phyloP scores from a whole-genome alignment of 257 asterid genomes.

The Nicotiana obtusifolia region DNA sequence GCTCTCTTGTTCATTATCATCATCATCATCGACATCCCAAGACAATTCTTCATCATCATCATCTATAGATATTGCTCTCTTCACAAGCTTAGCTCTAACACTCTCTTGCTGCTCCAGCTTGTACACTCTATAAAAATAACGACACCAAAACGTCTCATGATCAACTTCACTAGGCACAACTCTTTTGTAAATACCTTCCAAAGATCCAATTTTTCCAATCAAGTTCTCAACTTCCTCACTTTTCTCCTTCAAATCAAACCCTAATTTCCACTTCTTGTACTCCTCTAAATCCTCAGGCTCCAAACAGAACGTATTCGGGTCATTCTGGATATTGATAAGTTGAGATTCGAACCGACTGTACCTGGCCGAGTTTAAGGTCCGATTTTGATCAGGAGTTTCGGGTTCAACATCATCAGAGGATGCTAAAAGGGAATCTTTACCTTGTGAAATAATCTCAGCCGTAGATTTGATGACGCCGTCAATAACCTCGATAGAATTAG shows the following conservation, averaged over 20 bases:
- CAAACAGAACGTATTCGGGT: conserved; percentile 45
- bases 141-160: conserved; percentile 64
- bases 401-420: conserved; percentile 59
- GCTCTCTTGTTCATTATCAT: conserved; percentile 19
- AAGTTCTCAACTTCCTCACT: conserved; percentile 40
- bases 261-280: conserved; percentile 50
- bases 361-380: conserved; percentile 35
- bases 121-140: conserved; percentile 69
- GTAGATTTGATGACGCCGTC: conserved; percentile 70
- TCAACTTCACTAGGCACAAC: conserved; percentile 56
- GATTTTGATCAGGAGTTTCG: conserved; percentile 45
- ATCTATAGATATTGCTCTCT: conserved; percentile 58
- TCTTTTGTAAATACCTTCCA: conserved; percentile 42
- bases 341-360: conserved; percentile 70
- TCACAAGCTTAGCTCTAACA: conserved; percentile 72
- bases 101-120: conserved; percentile 77
- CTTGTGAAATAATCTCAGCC: conserved; percentile 60
- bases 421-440: conserved; percentile 36
- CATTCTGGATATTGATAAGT: conserved; percentile 49
- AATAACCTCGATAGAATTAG: conserved; percentile 78
- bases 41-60: conserved; percentile 74
- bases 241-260: conserved; percentile 40
- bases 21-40: conserved; percentile 82
- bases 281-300: conserved; percentile 84
- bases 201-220: conserved; percentile 49